Evolutionary conservation across 345 rosid species (phyloP).

Genomic region (Eucalyptus victrix): DNA sequence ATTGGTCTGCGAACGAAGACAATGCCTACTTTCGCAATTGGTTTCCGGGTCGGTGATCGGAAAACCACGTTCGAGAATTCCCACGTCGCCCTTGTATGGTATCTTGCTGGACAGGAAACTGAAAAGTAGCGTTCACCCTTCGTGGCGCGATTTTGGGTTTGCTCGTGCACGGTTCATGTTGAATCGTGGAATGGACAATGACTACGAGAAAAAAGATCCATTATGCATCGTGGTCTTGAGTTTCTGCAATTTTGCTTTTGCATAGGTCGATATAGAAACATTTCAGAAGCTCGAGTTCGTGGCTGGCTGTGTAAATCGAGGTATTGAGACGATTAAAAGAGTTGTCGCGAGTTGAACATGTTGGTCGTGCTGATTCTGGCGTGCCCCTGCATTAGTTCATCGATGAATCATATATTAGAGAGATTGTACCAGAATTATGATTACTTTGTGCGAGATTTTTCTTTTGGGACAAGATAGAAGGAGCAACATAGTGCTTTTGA

Average conservation of each 20-base stretch:
- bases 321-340: not conserved
- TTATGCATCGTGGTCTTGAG: not conserved
- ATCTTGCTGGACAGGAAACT: not conserved
- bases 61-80: not conserved
- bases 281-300: not conserved
- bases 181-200: not conserved
- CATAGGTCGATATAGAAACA: not conserved
- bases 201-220: not conserved
- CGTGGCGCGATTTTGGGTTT: not conserved
- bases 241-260: not conserved
- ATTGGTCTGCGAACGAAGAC: not conserved
- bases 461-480: not conserved
- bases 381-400: not conserved
- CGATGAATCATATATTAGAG: not conserved
- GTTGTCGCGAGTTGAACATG: not conserved
- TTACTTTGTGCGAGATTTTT: not conserved
- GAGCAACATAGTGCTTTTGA: not conserved
- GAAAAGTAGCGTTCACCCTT: not conserved
- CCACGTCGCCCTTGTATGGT: not conserved
- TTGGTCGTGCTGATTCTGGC: not conserved
- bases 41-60: not conserved
- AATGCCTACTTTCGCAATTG: not conserved
- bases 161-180: not conserved
- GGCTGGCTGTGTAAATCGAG: not conserved
- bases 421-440: not conserved